phyloP scores from a whole-genome alignment of 192 early-diverging fungal genomes.

The Cladochytrium replicatum region DNA sequence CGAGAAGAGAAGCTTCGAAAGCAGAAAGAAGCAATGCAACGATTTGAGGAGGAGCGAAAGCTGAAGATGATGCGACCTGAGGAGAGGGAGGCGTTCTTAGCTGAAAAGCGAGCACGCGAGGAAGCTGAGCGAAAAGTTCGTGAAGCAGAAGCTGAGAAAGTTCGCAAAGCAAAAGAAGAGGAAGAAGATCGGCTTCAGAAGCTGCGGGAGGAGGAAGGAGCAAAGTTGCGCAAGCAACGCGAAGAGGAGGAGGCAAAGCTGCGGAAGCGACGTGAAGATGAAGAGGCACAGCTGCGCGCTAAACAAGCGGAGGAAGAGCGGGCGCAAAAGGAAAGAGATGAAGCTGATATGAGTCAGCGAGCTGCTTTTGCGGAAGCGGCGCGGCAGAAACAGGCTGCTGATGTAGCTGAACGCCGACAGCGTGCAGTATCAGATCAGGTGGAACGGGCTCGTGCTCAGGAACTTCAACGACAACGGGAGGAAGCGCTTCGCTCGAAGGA shows the following conservation, averaged over 20 bases:
- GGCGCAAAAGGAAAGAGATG: too few relatives aligned
- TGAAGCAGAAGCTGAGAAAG: not conserved
- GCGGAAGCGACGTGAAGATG: slow-evolving; percentile 3
- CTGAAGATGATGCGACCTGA: slow-evolving; percentile 9
- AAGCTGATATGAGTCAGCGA: too few relatives aligned
- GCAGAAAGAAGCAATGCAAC: slow-evolving; percentile 22
- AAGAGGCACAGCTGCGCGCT: slow-evolving; percentile 4
- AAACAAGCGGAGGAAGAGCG: too few relatives aligned
- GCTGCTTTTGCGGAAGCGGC: too few relatives aligned
- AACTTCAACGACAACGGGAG: too few relatives aligned
- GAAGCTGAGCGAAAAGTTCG: not conserved
- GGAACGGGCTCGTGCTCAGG: too few relatives aligned
- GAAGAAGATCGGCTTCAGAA: not conserved
- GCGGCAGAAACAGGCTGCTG: too few relatives aligned
- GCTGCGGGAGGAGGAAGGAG: not conserved
- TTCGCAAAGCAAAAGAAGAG: slow-evolving; percentile 1
- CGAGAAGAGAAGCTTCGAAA: slow-evolving; percentile 22
- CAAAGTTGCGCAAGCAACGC: slow-evolving; percentile 6
- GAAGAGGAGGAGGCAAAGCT: slow-evolving; percentile 13
- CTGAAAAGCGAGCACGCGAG: not conserved
- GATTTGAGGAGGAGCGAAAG: slow-evolving; percentile 23
- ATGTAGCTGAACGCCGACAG: too few relatives aligned
- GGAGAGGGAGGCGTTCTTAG: slow-evolving; percentile 13
- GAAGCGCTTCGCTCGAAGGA: too few relatives aligned
- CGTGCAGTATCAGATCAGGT: too few relatives aligned